Conservation (phyloP, 1,139 yeast genomes). For the Candida freyschussii region DNA sequence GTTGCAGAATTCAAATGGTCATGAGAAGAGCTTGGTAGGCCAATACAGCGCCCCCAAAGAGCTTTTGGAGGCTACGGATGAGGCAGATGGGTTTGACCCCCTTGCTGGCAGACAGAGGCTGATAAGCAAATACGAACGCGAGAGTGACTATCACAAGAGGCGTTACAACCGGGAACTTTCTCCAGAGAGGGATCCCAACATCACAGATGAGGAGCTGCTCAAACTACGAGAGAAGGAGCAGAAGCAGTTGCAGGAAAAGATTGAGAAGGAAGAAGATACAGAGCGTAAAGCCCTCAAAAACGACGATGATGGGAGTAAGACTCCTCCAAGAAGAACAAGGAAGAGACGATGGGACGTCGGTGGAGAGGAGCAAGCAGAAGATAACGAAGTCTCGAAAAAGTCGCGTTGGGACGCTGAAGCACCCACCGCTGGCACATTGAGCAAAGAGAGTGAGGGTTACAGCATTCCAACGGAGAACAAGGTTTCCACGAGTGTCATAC, state of each 20-base stretch:
- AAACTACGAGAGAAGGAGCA: conserved; percentile 28
- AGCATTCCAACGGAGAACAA: conserved; percentile 32
- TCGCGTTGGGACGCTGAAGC: conserved; percentile 23
- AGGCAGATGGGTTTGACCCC: conserved; percentile 34
- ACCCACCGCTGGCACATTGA: too few species aligned
- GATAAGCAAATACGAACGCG: conserved; percentile 32
- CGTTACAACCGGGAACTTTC: conserved; percentile 32
- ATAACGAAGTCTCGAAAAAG: conserved; percentile 19
- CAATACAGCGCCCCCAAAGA: conserved; percentile 35
- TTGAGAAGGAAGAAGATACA: conserved; percentile 1
- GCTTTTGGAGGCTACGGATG: conserved; percentile 18
- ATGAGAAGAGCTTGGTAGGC: conserved; percentile 20
- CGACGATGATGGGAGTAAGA: conserved; percentile 20
- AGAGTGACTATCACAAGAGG: conserved; percentile 39
- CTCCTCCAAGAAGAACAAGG: conserved; percentile 27
- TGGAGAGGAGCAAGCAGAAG: conserved; percentile 4
- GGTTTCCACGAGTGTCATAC: conserved; percentile 25
- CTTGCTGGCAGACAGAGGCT: conserved; percentile 29
- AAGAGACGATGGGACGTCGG: conserved; percentile 33
- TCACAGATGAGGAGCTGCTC: conserved; percentile 21
- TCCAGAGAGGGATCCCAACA: conserved; percentile 27
- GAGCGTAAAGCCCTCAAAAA: conserved; percentile 1
- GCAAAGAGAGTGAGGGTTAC: conserved; percentile 10
- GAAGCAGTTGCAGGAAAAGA: conserved; percentile 18
- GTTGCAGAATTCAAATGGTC: conserved; percentile 8